These are phyloP conservation scores for Phlebopus sp. DNA, from an alignment of 1,284 basidiomycete genomes.

Conservation along the genomic window DNA sequence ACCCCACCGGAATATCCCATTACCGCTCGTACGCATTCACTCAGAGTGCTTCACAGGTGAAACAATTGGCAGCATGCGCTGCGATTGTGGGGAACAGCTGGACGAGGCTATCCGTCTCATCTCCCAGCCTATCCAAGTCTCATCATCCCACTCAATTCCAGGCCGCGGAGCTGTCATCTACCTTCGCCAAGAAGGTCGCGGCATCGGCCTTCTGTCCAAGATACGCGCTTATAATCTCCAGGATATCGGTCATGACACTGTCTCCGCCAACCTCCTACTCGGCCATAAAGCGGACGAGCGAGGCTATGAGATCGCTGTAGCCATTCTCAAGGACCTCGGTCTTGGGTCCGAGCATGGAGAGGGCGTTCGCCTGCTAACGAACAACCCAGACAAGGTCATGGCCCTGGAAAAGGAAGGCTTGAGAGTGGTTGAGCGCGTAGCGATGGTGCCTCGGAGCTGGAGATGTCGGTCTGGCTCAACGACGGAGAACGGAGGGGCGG, in stretches of 20 bases:
- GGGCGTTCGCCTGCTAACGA: slow-evolving; percentile 85
- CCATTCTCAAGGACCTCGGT: slow-evolving; percentile 87
- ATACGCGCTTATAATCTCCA: slow-evolving; percentile 98
- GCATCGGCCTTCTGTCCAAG: slow-evolving; percentile 95
- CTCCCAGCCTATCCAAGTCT: slow-evolving; percentile 62
- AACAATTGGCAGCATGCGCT: slow-evolving; percentile 97
- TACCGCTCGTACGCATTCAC: slow-evolving; percentile 93
- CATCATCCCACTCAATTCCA: slow-evolving; percentile 44
- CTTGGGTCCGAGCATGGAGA: slow-evolving; percentile 59
- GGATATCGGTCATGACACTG: slow-evolving; percentile 97
- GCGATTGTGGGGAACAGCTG: slow-evolving; percentile 98
- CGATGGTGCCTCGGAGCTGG: slow-evolving; percentile 97
- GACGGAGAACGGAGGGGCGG: slow-evolving; percentile 41
- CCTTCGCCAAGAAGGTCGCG: slow-evolving; percentile 97
- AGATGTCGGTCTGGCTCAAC: slow-evolving; percentile 24
- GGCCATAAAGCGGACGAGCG: slow-evolving; percentile 95
- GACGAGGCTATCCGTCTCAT: slow-evolving; percentile 96
- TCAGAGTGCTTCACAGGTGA: slow-evolving; percentile 99
- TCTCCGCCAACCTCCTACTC: slow-evolving; percentile 93
- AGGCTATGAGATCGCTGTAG: slow-evolving; percentile 88
- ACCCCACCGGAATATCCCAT: slow-evolving; percentile 43
- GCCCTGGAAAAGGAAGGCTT: slow-evolving; percentile 86
- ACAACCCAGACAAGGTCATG: slow-evolving; percentile 96
- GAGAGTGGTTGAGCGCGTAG: slow-evolving; percentile 78
- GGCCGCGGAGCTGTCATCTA: slow-evolving; percentile 96